Conservation (phyloP, 2,329 filamentous ascomycete genomes). For the Whalleya microplaca region DNA sequence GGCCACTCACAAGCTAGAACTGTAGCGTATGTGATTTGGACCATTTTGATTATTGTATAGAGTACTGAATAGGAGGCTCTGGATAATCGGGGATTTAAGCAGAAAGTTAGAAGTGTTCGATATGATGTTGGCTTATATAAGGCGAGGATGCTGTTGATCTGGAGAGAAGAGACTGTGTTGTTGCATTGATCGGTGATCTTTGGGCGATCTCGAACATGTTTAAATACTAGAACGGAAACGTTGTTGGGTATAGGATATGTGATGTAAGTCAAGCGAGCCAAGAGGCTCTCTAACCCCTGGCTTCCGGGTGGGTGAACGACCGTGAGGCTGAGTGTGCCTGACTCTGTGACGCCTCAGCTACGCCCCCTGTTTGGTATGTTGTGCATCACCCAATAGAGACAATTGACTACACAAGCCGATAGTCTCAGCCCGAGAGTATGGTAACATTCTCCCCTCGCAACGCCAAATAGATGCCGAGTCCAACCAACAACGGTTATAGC, state of each 20-base stretch:
- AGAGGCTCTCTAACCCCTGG: neutral
- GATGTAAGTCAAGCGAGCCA: too few relatives aligned
- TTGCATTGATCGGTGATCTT: conserved; percentile 15
- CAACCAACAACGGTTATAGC: neutral
- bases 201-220: conserved; percentile 20
- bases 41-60: conserved; percentile 30
- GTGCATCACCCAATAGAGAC: conserved; percentile 8
- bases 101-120: neutral
- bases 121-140: conserved; percentile 10
- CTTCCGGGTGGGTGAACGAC: conserved; percentile 14
- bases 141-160: conserved; percentile 6
- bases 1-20: conserved; percentile 31
- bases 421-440: conserved; percentile 6
- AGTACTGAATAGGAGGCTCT: neutral
- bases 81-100: neutral
- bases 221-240: conserved; percentile 15
- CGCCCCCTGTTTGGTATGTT: conserved; percentile 24
- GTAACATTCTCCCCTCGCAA: neutral
- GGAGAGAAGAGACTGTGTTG: conserved; percentile 7
- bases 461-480: neutral
- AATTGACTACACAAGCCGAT: conserved; percentile 2
- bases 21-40: conserved; percentile 29
- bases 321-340: conserved; percentile 21
- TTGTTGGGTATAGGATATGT: neutral
- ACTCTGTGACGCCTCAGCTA: conserved; percentile 27